Conservation (phyloP, 2,329 filamentous ascomycete genomes). For the Sclerotinia trifoliorum region DNA sequence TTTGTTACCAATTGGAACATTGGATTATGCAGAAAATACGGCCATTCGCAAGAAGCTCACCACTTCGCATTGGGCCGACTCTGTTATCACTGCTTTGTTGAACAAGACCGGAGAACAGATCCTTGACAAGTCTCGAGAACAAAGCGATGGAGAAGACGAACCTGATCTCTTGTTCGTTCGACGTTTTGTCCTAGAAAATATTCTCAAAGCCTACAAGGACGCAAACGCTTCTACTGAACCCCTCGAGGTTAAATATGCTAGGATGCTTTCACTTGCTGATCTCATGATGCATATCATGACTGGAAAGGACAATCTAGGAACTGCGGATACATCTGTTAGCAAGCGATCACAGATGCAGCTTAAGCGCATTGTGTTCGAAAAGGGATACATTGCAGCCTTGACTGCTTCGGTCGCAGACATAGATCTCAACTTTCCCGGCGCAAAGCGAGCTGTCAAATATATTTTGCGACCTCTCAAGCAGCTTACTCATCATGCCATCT, state of each 20-base stretch:
- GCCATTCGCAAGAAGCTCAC: conserved; percentile 79
- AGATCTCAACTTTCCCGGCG: conserved; percentile 88
- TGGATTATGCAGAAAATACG: conserved; percentile 71
- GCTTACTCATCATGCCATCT: conserved; percentile 81
- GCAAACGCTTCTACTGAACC: conserved; percentile 75
- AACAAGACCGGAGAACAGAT: conserved; percentile 80
- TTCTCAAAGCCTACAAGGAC: conserved; percentile 88
- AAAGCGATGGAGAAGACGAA: conserved; percentile 71
- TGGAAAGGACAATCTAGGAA: conserved; percentile 66
- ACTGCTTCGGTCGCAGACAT: conserved; percentile 93
- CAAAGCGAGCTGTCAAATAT: conserved; percentile 94
- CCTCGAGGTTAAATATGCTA: conserved; percentile 81
- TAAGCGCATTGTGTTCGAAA: conserved; percentile 96
- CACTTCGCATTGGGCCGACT: conserved; percentile 82
- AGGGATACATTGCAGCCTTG: conserved; percentile 85
- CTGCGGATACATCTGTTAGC: conserved; percentile 41
- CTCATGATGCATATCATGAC: conserved; percentile 91
- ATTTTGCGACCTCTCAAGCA: conserved; percentile 87
- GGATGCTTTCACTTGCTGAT: conserved; percentile 83
- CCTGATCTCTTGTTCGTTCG: conserved; percentile 86
- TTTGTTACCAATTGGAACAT: conserved; percentile 63
- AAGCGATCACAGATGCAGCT: conserved; percentile 74
- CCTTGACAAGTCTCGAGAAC: conserved; percentile 55
- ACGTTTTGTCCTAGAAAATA: conserved; percentile 91
- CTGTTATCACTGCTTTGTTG: conserved; percentile 81